Evolutionary conservation across 179 eudicot genomes (phyloP).

Genomic region (Carnegiea gigantea): DNA sequence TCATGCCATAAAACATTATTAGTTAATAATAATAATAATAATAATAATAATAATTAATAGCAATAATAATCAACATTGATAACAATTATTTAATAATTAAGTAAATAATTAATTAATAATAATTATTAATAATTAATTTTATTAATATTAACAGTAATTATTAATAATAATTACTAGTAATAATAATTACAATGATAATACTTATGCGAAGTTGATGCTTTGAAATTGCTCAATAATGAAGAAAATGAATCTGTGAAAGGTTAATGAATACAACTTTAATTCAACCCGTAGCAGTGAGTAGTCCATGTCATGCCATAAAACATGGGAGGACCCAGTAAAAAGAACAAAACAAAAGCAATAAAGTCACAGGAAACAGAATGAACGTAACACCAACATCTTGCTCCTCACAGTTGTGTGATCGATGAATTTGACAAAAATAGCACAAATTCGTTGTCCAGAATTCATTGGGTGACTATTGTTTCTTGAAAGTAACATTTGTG

Average conservation of each 20-base stretch:
- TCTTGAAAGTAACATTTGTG: neutral
- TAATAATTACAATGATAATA: too few relatives aligned
- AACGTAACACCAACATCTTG: neutral
- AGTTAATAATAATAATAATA: too few relatives aligned
- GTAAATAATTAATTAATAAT: too few relatives aligned
- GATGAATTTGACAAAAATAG: neutral
- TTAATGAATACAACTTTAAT: neutral
- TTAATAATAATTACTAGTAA: too few relatives aligned
- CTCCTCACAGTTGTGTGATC: neutral
- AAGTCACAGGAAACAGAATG: neutral
- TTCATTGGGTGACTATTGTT: neutral
- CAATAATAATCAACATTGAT: too few relatives aligned
- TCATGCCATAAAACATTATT: too few relatives aligned
- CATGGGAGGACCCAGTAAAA: neutral
- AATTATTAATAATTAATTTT: too few relatives aligned
- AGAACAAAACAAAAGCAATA: neutral
- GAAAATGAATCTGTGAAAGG: neutral
- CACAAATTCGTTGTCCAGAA: neutral
- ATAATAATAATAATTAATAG: too few relatives aligned
- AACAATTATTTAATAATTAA: too few relatives aligned
- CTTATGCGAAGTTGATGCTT: too few relatives aligned
- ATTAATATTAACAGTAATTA: too few relatives aligned
- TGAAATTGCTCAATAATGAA: neutral
- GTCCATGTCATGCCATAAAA: neutral
- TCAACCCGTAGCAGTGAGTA: too few relatives aligned